These are phyloP conservation scores for Lipomyces sp. DNA, from an alignment of 805 yeast species.

Conservation along the genomic window DNA sequence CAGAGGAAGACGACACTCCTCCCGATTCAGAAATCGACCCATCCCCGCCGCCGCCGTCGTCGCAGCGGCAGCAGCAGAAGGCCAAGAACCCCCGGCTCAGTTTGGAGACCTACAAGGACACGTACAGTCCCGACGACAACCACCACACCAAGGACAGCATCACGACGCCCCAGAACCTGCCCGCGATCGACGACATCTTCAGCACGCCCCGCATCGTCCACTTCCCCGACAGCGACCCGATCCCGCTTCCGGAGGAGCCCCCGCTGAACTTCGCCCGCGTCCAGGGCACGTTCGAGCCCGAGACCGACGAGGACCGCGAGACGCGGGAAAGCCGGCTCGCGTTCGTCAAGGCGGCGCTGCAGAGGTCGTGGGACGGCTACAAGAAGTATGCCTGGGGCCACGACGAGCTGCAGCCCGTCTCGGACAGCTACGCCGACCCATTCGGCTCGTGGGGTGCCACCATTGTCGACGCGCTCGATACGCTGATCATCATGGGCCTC, in stretches of 20 bases:
- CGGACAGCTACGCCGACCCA: slow-evolving; percentile 38
- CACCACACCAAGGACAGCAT: slow-evolving; percentile 1
- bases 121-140: slow-evolving; percentile 17
- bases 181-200: slow-evolving; percentile 1
- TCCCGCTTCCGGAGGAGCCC: slow-evolving; percentile 22
- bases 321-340: slow-evolving; percentile 34
- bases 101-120: slow-evolving; percentile 8
- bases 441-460: slow-evolving; percentile 54
- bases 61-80: not conserved
- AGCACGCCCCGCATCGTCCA: slow-evolving; percentile 8
- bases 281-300: slow-evolving; percentile 27
- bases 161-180: slow-evolving; percentile 8
- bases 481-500: slow-evolving; percentile 48
- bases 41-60: no score
- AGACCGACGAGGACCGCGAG: slow-evolving; percentile 27
- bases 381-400: slow-evolving; percentile 45
- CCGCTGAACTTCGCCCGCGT: slow-evolving; percentile 19
- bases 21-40: no score
- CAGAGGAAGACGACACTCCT: no score
- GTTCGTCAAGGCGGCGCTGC: slow-evolving; percentile 41
- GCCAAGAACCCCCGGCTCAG: not conserved
- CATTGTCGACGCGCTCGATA: slow-evolving; percentile 52
- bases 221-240: slow-evolving; percentile 17
- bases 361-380: slow-evolving; percentile 47
- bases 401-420: slow-evolving; percentile 47